phyloP scores from a whole-genome alignment of 73 alveolate species.

The Tetrahymena elliotti region DNA sequence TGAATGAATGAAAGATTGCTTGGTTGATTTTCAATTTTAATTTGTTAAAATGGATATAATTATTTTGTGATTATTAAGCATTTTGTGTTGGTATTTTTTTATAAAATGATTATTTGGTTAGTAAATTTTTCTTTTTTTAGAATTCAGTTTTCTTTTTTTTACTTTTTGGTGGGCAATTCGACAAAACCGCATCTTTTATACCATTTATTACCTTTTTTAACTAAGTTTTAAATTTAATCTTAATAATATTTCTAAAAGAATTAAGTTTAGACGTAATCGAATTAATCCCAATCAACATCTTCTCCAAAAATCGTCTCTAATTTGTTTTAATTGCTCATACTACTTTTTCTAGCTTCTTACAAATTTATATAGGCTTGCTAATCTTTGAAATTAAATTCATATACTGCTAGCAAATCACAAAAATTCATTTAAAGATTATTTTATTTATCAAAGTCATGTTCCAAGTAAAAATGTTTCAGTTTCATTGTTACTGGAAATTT shows the following conservation, averaged over 20 bases:
- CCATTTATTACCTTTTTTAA: neutral
- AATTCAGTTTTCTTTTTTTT: neutral
- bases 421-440: neutral
- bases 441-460: neutral
- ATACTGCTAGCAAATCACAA: neutral
- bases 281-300: neutral
- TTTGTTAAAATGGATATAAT: too few relatives aligned
- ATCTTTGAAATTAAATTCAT: neutral
- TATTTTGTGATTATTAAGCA: too few relatives aligned
- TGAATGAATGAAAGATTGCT: too few relatives aligned
- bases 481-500: neutral
- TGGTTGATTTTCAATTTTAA: too few relatives aligned
- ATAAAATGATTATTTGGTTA: too few relatives aligned
- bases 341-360: neutral
- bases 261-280: neutral
- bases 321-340: neutral
- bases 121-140: too few relatives aligned
- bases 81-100: too few relatives aligned
- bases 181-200: neutral
- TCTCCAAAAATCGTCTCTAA: neutral
- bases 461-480: neutral
- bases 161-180: neutral
- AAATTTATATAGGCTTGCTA: neutral
- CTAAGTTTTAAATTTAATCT: neutral
- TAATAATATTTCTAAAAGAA: neutral